These are phyloP conservation scores for Cyclanthera cordifolia DNA, from an alignment of 306 rosid genomes.

Conservation along the genomic window DNA sequence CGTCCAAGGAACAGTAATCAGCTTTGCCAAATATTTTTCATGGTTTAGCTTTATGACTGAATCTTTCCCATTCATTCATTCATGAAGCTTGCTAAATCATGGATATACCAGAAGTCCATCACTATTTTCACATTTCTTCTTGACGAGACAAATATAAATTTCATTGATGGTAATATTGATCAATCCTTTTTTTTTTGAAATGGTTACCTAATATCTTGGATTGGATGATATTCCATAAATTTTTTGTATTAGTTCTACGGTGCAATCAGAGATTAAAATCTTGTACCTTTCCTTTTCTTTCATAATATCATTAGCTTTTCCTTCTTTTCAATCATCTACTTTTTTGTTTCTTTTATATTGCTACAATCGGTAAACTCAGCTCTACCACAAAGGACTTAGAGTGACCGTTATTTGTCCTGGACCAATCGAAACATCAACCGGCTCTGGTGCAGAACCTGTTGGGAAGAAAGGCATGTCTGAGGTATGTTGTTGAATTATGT, in stretches of 20 bases:
- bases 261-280: neutral
- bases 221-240: neutral
- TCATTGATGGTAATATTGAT: neutral
- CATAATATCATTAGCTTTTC: neutral
- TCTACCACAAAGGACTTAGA: slow-evolving; percentile 59
- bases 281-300: neutral
- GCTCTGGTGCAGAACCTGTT: slow-evolving; percentile 24
- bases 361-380: slow-evolving; percentile 34
- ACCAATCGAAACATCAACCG: slow-evolving; percentile 63
- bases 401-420: slow-evolving; percentile 95
- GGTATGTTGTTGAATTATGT: too few species aligned
- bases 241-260: neutral
- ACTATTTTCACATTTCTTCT: neutral
- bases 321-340: neutral
- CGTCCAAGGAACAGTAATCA: neutral
- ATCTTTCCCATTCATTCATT: neutral
- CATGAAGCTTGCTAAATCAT: too few species aligned
- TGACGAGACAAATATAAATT: neutral
- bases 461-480: slow-evolving; percentile 37
- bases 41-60: neutral
- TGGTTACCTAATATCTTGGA: neutral
- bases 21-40: neutral
- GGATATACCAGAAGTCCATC: neutral
- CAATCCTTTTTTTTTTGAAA: neutral
- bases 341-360: slow-evolving; percentile 3